Conservation (phyloP, 306 rosid species). For the Medicago lupulina region DNA sequence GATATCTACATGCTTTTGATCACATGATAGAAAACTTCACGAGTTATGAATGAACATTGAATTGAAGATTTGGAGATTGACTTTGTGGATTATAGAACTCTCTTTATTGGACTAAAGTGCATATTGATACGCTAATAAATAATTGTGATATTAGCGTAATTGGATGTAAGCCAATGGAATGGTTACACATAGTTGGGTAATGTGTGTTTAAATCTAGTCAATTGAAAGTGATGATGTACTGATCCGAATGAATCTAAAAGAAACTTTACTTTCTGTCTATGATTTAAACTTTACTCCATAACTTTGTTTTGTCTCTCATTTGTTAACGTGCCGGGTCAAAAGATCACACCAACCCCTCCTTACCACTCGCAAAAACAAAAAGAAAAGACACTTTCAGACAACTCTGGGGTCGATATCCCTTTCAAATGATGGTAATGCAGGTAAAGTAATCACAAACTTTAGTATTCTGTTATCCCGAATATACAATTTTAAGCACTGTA, state of each 20-base stretch:
- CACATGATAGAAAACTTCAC: no score
- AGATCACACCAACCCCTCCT: conserved; percentile 49
- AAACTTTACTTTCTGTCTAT: conserved; percentile 41
- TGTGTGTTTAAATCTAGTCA: conserved; percentile 32
- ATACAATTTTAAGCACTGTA: neutral
- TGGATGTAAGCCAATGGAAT: conserved; percentile 32
- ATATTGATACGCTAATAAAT: conserved; percentile 41
- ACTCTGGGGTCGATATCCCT: conserved; percentile 37
- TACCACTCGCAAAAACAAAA: conserved; percentile 35
- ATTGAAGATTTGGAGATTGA: conserved; percentile 36
- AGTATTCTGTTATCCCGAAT: conserved; percentile 12
- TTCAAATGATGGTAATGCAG: conserved; percentile 30
- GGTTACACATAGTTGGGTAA: conserved; percentile 32
- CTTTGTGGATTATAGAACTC: conserved; percentile 32
- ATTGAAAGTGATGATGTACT: conserved; percentile 32
- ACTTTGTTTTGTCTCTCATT: conserved; percentile 40
- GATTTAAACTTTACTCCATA: conserved; percentile 28
- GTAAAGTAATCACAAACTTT: conserved; percentile 33
- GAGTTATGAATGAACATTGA: conserved; percentile 14
- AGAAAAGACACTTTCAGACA: conserved; percentile 36
- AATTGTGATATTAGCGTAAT: conserved; percentile 40
- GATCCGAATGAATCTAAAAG: conserved; percentile 48
- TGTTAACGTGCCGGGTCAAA: conserved; percentile 50
- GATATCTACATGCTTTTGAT: neutral
- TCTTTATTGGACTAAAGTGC: conserved; percentile 37